Conservation (phyloP, 805 yeast species). For the Nakazawaea wickerhamii region DNA sequence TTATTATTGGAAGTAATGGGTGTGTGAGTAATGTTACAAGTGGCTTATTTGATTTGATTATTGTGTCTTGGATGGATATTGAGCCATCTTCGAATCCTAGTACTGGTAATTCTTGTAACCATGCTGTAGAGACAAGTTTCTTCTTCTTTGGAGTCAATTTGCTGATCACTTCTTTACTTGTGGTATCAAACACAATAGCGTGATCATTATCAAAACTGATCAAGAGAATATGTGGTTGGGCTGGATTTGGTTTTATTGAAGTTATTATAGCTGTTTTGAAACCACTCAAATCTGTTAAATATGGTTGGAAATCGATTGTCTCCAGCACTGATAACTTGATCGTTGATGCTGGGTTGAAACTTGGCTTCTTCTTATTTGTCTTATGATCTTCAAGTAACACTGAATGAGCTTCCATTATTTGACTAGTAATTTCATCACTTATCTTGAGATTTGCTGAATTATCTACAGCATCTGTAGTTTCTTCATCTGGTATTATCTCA, state of each 20-base stretch:
- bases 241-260: background rate
- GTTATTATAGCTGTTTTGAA: conserved; percentile 10
- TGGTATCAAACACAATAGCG: conserved; percentile 3
- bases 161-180: background rate
- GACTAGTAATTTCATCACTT: conserved; percentile 6
- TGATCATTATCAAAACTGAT: conserved; percentile 10
- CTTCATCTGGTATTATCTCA: conserved; percentile 9
- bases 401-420: conserved; percentile 16
- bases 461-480: conserved; percentile 19
- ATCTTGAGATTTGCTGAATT: conserved; percentile 7
- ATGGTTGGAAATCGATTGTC: background rate
- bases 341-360: conserved; percentile 9
- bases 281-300: conserved; percentile 5
- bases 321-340: conserved; percentile 1
- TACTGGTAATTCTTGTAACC: conserved; percentile 2
- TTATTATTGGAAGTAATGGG: conserved; percentile 4
- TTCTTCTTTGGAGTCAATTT: conserved; percentile 9
- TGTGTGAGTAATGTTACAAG: background rate
- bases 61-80: background rate
- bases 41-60: conserved; percentile 1
- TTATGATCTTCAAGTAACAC: conserved; percentile 19
- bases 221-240: background rate
- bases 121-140: background rate
- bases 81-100: conserved; percentile 10
- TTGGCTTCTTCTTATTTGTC: conserved; percentile 17